These are phyloP conservation scores for Elaeis oleifera DNA, from an alignment of 202 grass and related monocot species.

Conservation along the genomic window DNA sequence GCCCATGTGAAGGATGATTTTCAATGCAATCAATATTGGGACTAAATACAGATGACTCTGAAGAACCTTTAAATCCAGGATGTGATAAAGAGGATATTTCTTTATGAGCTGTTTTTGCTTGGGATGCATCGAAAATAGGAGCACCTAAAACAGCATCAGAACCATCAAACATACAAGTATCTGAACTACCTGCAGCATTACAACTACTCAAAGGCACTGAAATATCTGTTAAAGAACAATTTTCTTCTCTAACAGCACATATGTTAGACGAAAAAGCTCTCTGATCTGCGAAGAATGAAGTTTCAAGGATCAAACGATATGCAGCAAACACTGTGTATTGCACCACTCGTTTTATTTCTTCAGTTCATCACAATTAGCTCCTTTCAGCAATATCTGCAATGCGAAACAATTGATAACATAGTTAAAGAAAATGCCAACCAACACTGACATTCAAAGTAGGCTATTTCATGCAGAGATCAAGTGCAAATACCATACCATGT, in stretches of 20 bases:
- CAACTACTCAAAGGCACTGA: slow-evolving; percentile 15
- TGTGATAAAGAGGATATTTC: slow-evolving; percentile 2
- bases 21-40: not conserved
- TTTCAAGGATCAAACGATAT: slow-evolving; percentile 95
- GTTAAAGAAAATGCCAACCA: no score
- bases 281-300: slow-evolving; percentile 99
- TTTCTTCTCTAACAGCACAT: slow-evolving; percentile 42
- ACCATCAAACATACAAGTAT: slow-evolving; percentile 24
- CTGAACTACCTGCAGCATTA: slow-evolving; percentile 20
- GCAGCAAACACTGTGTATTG: slow-evolving; percentile 97
- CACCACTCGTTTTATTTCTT: slow-evolving; percentile 87
- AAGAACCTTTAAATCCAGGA: not conserved
- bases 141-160: slow-evolving; percentile 31
- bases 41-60: not conserved
- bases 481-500: no score
- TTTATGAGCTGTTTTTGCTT: slow-evolving; percentile 24
- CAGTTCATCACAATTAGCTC: slow-evolving; percentile 68
- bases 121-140: slow-evolving; percentile 29
- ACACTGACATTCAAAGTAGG: no score
- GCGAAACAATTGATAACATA: slow-evolving; percentile 16
- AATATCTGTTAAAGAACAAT: slow-evolving; percentile 20
- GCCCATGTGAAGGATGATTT: not conserved
- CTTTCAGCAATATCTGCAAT: slow-evolving; percentile 83
- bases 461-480: no score
- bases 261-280: slow-evolving; percentile 72